Evolutionary conservation across 129 eudicot species (phyloP).

Genomic region (Daucus carota): DH1_v3.0 NC_030381.2:40844001-40844500

Average conservation of each 20-base stretch:
- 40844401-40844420: neutral
- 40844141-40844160: constrained; percentile 24
- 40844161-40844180: constrained; percentile 19
- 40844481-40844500: constrained; percentile 5
- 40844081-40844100: constrained; percentile 13
- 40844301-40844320: neutral
- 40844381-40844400: neutral
- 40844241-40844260: neutral
- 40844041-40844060: constrained; percentile 11
- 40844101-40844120: constrained; percentile 20
- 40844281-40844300: neutral
- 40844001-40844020: neutral
- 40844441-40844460: constrained; percentile 2
- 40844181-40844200: constrained; percentile 16
- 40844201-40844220: constrained; percentile 6
- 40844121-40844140: constrained; percentile 23
- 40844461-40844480: neutral
- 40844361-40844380: neutral
- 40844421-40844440: neutral
- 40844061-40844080: constrained; percentile 25
- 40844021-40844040: neutral
- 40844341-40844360: neutral
- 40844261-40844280: neutral
- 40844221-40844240: neutral
- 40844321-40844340: constrained; percentile 2